Base-by-base conservation (phyloP, 1,139 yeast species). In the Kurtzmaniella natalensis region DNA sequence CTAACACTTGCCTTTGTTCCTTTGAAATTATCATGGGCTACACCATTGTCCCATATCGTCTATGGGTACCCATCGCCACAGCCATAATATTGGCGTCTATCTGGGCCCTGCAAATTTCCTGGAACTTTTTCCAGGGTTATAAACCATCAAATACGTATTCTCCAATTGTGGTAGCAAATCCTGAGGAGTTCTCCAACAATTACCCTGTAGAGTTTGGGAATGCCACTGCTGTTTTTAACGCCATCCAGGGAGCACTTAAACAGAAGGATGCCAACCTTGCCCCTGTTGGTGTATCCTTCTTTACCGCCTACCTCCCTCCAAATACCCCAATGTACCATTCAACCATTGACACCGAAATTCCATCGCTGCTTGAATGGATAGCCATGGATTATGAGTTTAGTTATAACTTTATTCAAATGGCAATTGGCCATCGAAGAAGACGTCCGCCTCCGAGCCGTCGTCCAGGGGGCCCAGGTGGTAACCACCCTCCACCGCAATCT, bases 341-440 rank as follows among this genome's bases (percentile, higher is more conserved):
- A 0, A 63, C 64, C 7, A 50, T 53, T 3, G 36, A 46, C 7
- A 55, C 59, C 2, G 39, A 46, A 4, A 44, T 73, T 7, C 80
- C 81, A 1, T 42, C 47, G 0, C 49, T 57, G 24, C 63, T 64
- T 22, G 81, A 76, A 46, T 76, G 82, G 81, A 53, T 72, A 7
- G 82, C 81, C 2, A 57, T 76, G 66, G 78, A 74, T 45, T 66
- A 61, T 38, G 81, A 76, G 44, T 75, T 76, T 48, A 70, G 78
- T 40, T 72, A 68, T 40, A 51, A 48, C 37, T 76, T 75, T 55
- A 71, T 64, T 2, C 45, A 40, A 55, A 35, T 43, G n/a, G 26
- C 35, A 20, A 9, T 19, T 29, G 37, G 22, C n/a, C 22, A 5
- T 21, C 17, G 20, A 17, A 17, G 14, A 8, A 35, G 43, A 22